A percentile compares a stretch with the other conserved stretches of the same genome.
These are phyloP conservation scores for Taiozyma sp. DNA, from an alignment of 1,139 yeast species.

Conservation along the genomic window DNA sequence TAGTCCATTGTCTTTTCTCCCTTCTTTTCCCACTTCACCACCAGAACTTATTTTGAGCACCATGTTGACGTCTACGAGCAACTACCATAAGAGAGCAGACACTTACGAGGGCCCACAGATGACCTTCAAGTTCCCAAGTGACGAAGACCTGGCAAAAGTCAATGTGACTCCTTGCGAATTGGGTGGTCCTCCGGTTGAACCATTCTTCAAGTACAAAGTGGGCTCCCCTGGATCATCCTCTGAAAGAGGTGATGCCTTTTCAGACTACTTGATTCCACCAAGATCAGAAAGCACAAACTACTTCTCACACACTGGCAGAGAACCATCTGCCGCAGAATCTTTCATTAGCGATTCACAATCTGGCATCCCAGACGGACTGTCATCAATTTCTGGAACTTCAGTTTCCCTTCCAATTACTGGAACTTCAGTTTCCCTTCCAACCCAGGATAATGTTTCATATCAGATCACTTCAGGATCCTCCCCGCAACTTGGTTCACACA, in stretches of 20 bases:
- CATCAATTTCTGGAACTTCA: background rate
- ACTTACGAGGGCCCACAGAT: slow-evolving; percentile 24
- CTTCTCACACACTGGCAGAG: background rate
- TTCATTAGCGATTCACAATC: background rate
- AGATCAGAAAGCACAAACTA: background rate
- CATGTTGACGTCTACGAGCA: background rate
- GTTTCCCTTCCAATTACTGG: background rate
- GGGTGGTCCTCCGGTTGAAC: slow-evolving; percentile 15
- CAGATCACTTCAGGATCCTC: slow-evolving; percentile 12
- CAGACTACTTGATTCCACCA: slow-evolving; percentile 1
- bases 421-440: slow-evolving; percentile 11
- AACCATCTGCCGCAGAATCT: background rate
- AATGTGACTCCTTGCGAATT: background rate
- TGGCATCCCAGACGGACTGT: slow-evolving; percentile 1
- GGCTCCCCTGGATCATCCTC: background rate
- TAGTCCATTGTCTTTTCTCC: background rate
- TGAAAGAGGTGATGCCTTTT: background rate
- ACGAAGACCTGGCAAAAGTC: slow-evolving; percentile 8
- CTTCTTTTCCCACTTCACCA: background rate
- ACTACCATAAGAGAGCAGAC: slow-evolving; percentile 16
- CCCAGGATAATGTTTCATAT: slow-evolving; percentile 15
- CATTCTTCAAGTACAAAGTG: slow-evolving; percentile 10
- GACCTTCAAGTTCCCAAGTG: slow-evolving; percentile 22
- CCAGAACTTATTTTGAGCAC: background rate
- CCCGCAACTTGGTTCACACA: background rate